These are phyloP conservation scores for Glomus cerebriforme DNA, from an alignment of 192 early-diverging fungal species.

Conservation along the genomic window DNA sequence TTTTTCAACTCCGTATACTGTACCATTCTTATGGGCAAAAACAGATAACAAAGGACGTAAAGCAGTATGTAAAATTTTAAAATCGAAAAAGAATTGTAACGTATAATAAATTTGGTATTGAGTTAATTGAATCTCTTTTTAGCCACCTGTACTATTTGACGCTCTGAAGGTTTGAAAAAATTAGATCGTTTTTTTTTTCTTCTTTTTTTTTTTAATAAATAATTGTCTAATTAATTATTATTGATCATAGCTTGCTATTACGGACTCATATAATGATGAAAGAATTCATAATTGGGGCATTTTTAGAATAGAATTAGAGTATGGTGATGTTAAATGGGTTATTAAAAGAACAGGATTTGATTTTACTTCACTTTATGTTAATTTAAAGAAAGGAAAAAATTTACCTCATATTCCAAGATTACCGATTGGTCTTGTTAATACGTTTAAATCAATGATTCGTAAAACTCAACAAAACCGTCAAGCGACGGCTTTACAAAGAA, in stretches of 20 bases:
- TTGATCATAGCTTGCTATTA: slow-evolving; percentile 49
- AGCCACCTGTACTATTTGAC: slow-evolving; percentile 46
- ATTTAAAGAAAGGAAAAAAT: slow-evolving; percentile 54
- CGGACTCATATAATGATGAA: slow-evolving; percentile 46
- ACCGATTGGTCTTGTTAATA: slow-evolving; percentile 20
- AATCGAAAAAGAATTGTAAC: background rate
- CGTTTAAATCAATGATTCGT: slow-evolving; percentile 5
- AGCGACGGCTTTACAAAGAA: slow-evolving; percentile 51
- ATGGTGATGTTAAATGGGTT: slow-evolving; percentile 81
- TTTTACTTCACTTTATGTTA: slow-evolving; percentile 65
- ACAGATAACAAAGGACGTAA: slow-evolving; percentile 42
- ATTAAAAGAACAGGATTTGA: slow-evolving; percentile 64
- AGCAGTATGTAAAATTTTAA: slow-evolving; percentile 40
- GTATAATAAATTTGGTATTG: background rate
- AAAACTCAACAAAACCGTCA: slow-evolving; percentile 39
- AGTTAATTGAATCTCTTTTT: background rate
- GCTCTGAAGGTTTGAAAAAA: slow-evolving; percentile 32
- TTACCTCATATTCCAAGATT: slow-evolving; percentile 41
- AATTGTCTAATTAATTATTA: background rate
- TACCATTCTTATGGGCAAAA: slow-evolving; percentile 38
- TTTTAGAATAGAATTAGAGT: slow-evolving; percentile 71
- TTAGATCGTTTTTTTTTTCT: background rate
- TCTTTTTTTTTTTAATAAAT: background rate
- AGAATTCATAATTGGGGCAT: slow-evolving; percentile 40
- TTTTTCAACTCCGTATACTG: slow-evolving; percentile 20